Base-by-base conservation (phyloP, 345 rosid species). In the Eucalyptus sp. region DNA sequence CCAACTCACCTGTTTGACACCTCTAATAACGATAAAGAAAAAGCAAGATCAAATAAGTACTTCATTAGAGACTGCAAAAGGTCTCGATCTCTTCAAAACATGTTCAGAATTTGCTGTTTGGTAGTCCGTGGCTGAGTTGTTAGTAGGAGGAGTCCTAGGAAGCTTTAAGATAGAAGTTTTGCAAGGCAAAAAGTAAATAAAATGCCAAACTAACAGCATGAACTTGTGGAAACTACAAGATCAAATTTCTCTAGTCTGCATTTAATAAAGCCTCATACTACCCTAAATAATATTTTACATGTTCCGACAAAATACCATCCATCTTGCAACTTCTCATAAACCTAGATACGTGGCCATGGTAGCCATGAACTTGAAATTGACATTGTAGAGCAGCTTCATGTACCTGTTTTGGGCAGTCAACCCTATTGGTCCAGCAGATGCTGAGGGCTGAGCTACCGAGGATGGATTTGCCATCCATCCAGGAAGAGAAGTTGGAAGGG, bases 381-480 rank as follows among this genome's bases (percentile, higher is more conserved):
- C 25, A 85, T 58, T 10, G 9, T 48, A 49, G 50, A 79, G 52
- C 76, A 49, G 87, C 12, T 88, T 58, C 29, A 43, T 15, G 41
- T 89, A 92, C 99, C 98, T 90, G 97, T 92, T 97, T 58, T 97
- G 93, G 27, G 91, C 92, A 86, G 92, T 51, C 91, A 96, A 91
- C 87, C 95, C 93, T 41, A 95, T 89, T 29, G 96, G 96, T 86
- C 95, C 96, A 25, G 93, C 96, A 91, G 97, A 93, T 88, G 94
- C 97, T 51, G 95, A 92, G 12, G 95, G 95, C 87, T 93, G 96
- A 90, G 96, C 94, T 60, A 93, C 95, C 71, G 95, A 89, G 87
- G 96, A 89, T 85, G 97, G 92, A 92, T 92, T 96, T 50, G 97
- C 95, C 98, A 96, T 94, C 99, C 97, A 92, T 64, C 99, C 97